phyloP scores from a whole-genome alignment of 441 rosid species.

The Capsella rubella region DNA sequence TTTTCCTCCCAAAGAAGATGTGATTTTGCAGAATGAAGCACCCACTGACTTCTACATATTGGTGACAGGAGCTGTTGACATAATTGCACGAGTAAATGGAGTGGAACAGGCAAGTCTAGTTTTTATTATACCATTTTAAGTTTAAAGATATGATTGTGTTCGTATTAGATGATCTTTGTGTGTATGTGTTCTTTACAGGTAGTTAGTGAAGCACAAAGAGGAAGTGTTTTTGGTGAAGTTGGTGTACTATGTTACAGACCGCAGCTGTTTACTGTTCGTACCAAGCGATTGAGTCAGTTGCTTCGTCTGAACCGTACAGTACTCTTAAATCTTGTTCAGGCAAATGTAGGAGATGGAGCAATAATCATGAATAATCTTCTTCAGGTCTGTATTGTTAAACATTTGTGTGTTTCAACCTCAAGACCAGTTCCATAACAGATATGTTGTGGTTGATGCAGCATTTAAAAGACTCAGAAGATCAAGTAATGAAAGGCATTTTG shows the following conservation, averaged over 20 bases:
- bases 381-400: slow-evolving; percentile 50
- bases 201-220: slow-evolving; percentile 66
- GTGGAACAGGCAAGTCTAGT: slow-evolving; percentile 68
- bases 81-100: slow-evolving; percentile 56
- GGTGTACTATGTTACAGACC: slow-evolving; percentile 86
- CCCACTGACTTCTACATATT: slow-evolving; percentile 84
- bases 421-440: neutral
- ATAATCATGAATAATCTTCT: slow-evolving; percentile 89
- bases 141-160: slow-evolving; percentile 45
- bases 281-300: slow-evolving; percentile 79
- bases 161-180: neutral
- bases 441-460: slow-evolving; percentile 58
- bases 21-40: slow-evolving; percentile 86
- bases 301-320: slow-evolving; percentile 83
- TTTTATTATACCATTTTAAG: neutral
- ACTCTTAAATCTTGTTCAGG: slow-evolving; percentile 71
- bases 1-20: slow-evolving; percentile 92
- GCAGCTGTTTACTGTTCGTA: slow-evolving; percentile 81
- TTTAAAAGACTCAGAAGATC: slow-evolving; percentile 65
- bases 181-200: slow-evolving; percentile 50
- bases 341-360: slow-evolving; percentile 86
- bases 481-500: slow-evolving; percentile 60
- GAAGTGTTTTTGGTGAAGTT: slow-evolving; percentile 79
- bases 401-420: neutral
- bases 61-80: slow-evolving; percentile 83